phyloP scores from a whole-genome alignment of 148 eudicot genomes.

The Euryodendron excelsum region DNA sequence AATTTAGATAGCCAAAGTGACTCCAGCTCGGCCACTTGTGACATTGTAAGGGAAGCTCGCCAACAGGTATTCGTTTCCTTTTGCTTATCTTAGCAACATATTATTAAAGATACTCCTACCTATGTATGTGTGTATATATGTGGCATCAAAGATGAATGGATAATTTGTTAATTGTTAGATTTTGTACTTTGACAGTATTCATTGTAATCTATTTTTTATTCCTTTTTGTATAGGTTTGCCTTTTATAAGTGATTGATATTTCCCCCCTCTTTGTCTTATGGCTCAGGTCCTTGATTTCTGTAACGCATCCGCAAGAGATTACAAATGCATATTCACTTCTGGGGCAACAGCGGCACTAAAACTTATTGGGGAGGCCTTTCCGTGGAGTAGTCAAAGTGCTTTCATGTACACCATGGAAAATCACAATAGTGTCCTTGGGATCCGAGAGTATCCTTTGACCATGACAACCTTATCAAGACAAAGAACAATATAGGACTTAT shows the following conservation, averaged over 20 bases:
- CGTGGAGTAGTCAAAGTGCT: constrained; percentile 82
- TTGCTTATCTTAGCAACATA: not conserved
- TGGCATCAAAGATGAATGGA: not conserved
- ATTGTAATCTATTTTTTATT: not conserved
- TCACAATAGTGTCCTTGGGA: constrained; percentile 94
- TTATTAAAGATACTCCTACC: not conserved
- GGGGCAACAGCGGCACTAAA: constrained; percentile 95
- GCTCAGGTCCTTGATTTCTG: constrained; percentile 79
- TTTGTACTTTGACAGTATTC: not conserved
- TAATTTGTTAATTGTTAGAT: not conserved
- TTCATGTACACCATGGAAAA: constrained; percentile 94
- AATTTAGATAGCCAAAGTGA: constrained; percentile 81
- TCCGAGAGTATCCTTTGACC: constrained; percentile 85
- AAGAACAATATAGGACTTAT: not conserved
- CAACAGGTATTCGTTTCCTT: constrained; percentile 48
- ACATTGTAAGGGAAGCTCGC: constrained; percentile 70
- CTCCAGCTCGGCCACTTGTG: constrained; percentile 66
- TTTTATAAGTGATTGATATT: not conserved
- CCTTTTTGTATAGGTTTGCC: not conserved
- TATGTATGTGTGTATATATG: not conserved
- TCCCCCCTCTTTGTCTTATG: constrained; percentile 11
- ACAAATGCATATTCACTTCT: constrained; percentile 90
- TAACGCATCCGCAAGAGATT: constrained; percentile 84
- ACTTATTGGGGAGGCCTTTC: constrained; percentile 92
- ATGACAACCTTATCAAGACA: not conserved